A percentile compares a stretch with the other conserved stretches of the same genome.
Conservation (phyloP, 495 filamentous ascomycete species). For the Podospora pseudocomata region DNA sequence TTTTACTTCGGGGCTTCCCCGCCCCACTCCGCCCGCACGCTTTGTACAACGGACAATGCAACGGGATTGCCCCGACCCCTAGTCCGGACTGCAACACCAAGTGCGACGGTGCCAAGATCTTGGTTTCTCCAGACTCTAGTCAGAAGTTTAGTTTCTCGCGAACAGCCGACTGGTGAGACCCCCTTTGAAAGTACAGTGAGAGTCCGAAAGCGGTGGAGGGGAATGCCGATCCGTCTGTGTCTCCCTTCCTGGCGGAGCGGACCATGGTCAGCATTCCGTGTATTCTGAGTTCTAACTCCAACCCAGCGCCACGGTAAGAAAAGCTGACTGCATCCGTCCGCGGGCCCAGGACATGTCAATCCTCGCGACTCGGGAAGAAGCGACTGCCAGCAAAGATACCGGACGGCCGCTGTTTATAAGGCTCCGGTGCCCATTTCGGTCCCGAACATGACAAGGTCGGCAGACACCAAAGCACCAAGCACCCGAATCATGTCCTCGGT, state of each 20-base stretch:
- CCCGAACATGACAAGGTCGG: not conserved
- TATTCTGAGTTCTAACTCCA: not conserved
- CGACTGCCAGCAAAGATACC: not conserved
- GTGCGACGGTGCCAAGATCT: not conserved
- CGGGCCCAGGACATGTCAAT: not conserved
- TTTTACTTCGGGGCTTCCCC: slow-evolving; percentile 9
- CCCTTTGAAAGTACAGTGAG: too few species aligned
- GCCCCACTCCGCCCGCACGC: slow-evolving; percentile 1
- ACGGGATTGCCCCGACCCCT: not conserved
- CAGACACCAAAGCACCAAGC: not conserved
- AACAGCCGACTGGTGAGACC: not conserved
- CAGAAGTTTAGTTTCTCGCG: not conserved
- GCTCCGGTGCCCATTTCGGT: not conserved
- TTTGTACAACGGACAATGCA: not conserved
- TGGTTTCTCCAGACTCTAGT: too few species aligned
- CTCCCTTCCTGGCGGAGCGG: not conserved
- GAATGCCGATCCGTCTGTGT: not conserved
- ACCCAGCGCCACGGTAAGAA: slow-evolving; percentile 5
- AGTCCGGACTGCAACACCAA: slow-evolving; percentile 1
- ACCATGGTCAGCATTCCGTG: not conserved
- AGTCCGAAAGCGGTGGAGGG: not conserved
- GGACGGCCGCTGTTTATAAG: not conserved
- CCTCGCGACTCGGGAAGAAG: not conserved
- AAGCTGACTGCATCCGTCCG: slow-evolving; percentile 1
- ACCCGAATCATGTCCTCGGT: not conserved